These are phyloP conservation scores for Malus hybrid DNA, from an alignment of 331 rosid genomes.

Conservation along the genomic window DNA sequence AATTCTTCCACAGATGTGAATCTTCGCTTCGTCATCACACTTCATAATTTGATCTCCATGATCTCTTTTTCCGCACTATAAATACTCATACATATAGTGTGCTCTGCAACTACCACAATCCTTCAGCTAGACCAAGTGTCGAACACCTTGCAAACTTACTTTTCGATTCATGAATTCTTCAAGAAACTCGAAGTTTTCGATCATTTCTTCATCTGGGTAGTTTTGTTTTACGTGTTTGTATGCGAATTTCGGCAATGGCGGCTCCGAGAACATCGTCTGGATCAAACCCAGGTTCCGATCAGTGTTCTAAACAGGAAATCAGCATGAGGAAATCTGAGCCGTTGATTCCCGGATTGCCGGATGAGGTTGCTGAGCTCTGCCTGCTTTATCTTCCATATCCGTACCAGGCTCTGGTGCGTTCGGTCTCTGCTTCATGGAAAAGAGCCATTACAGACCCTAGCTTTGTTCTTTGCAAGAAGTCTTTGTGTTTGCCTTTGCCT, in stretches of 20 bases:
- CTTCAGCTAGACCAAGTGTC: neutral
- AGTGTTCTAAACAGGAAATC: neutral
- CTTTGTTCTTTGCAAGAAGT: slow-evolving; percentile 25
- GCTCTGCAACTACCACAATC: neutral
- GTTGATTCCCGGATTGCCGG: slow-evolving; percentile 54
- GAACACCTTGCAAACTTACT: neutral
- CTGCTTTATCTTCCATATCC: slow-evolving; percentile 66
- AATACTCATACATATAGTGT: neutral
- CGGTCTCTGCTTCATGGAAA: slow-evolving; percentile 59
- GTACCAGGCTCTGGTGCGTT: slow-evolving; percentile 43
- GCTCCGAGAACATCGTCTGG: neutral
- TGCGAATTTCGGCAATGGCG: neutral
- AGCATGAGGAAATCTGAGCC: neutral
- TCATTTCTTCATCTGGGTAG: neutral
- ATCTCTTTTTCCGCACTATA: neutral
- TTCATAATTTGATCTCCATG: neutral
- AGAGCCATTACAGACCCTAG: slow-evolving; percentile 33
- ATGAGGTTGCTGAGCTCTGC: slow-evolving; percentile 56
- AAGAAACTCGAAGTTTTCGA: neutral
- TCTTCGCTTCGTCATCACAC: slow-evolving; percentile 6
- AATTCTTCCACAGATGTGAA: slow-evolving; percentile 2
- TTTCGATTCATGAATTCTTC: neutral
- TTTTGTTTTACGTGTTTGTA: neutral
- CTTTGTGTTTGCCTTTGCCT: slow-evolving; percentile 26
- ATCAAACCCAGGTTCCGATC: neutral